Evolutionary conservation across 1,284 basidiomycete species (phyloP).

Genomic region (Malassezia slooffiae): DNA sequence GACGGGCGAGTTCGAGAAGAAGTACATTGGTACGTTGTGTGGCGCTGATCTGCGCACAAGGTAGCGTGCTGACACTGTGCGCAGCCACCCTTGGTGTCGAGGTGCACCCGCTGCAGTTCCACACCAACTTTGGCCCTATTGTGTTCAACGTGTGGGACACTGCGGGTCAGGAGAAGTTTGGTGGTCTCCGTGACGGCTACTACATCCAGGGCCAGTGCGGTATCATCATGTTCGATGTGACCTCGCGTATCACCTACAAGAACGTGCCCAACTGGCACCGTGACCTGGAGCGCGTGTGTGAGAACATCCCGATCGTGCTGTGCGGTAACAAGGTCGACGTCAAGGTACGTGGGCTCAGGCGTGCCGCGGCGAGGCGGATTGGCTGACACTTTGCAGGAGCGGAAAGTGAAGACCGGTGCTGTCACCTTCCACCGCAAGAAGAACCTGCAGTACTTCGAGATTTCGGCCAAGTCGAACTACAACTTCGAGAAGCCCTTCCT

Average conservation of each 20-base stretch:
- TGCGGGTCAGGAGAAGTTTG: slow-evolving; percentile 97
- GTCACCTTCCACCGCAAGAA: slow-evolving; percentile 99
- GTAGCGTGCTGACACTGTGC: background rate
- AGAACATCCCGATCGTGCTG: slow-evolving; percentile 97
- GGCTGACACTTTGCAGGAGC: slow-evolving; percentile 68
- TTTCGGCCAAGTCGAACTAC: slow-evolving; percentile 99
- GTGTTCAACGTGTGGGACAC: slow-evolving; percentile 99
- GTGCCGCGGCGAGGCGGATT: too few relatives aligned
- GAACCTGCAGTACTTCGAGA: slow-evolving; percentile 99
- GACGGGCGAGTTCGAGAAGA: slow-evolving; percentile 98
- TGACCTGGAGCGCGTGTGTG: slow-evolving; percentile 97
- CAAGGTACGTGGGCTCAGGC: slow-evolving; percentile 57
- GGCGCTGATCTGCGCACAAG: too few relatives aligned
- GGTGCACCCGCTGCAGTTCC: slow-evolving; percentile 88
- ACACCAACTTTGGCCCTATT: slow-evolving; percentile 97
- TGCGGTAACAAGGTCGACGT: slow-evolving; percentile 99
- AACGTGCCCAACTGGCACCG: slow-evolving; percentile 99
- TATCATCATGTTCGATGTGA: slow-evolving; percentile 99
- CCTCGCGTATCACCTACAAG: slow-evolving; percentile 99
- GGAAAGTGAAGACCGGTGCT: slow-evolving; percentile 96
- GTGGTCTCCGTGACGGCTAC: slow-evolving; percentile 45
- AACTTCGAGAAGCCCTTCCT: slow-evolving; percentile 99
- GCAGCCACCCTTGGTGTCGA: slow-evolving; percentile 93
- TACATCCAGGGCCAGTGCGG: slow-evolving; percentile 72
- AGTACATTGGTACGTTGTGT: slow-evolving; percentile 75